Conservation (phyloP, 106 monocot species). For the Cymbidium sinense region DNA sequence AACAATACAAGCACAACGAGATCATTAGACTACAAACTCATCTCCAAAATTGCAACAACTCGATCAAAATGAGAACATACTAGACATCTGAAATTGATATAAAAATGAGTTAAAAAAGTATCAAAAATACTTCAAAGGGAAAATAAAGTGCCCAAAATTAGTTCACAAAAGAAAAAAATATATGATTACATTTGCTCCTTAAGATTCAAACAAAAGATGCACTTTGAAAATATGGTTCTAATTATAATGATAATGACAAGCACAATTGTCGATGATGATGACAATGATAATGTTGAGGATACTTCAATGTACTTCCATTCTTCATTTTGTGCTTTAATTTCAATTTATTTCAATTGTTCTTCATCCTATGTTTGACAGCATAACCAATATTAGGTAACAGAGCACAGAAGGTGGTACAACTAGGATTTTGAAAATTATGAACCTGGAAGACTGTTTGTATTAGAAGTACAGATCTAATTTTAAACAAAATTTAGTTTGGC, state of each 20-base stretch:
- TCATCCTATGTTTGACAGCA: neutral
- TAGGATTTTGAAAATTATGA: neutral
- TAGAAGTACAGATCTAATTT: neutral
- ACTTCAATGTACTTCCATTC: neutral
- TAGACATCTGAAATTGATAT: neutral
- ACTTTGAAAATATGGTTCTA: neutral
- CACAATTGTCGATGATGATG: neutral
- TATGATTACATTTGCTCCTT: too few relatives aligned
- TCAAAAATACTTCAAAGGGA: too few relatives aligned
- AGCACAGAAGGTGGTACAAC: neutral
- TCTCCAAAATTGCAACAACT: too few relatives aligned
- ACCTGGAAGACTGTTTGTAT: neutral
- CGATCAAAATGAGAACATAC: neutral
- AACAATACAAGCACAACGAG: too few relatives aligned
- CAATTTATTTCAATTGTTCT: neutral
- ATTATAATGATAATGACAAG: neutral
- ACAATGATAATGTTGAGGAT: neutral
- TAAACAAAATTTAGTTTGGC: neutral
- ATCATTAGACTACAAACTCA: too few relatives aligned
- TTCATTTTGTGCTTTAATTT: neutral
- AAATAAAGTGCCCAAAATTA: too few relatives aligned
- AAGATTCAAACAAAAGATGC: neutral
- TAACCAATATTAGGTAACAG: neutral
- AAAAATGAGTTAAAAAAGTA: too few relatives aligned
- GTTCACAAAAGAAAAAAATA: too few relatives aligned